Evolutionary conservation across 2,329 filamentous ascomycete genomes (phyloP).

Genomic region (Aspergillus sp.): DNA sequence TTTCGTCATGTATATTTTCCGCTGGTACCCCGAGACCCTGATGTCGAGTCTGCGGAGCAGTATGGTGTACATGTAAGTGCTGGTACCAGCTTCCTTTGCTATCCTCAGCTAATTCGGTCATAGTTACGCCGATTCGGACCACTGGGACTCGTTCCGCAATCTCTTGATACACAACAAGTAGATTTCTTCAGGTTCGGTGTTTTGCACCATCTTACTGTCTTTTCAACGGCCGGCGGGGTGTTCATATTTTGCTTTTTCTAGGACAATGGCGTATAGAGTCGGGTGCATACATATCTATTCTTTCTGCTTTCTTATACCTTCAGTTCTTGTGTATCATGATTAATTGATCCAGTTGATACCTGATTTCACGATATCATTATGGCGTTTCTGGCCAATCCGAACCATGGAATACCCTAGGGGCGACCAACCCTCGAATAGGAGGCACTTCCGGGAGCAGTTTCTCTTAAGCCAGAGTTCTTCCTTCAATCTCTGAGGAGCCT

Average conservation of each 20-base stretch:
- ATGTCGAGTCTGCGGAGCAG: slow-evolving; percentile 89
- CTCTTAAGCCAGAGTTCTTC: too few species aligned
- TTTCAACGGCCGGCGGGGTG: background rate
- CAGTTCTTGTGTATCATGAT: slow-evolving; percentile 16
- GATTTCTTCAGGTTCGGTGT: slow-evolving; percentile 3
- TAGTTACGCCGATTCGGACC: slow-evolving; percentile 75
- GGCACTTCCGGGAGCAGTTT: background rate
- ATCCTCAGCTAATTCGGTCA: slow-evolving; percentile 7
- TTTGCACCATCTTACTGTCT: background rate
- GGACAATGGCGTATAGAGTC: slow-evolving; percentile 19
- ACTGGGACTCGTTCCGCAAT: slow-evolving; percentile 83
- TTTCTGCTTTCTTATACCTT: background rate
- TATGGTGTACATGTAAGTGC: slow-evolving; percentile 92
- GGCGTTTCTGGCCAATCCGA: too few species aligned
- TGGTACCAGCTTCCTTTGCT: background rate
- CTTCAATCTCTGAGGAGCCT: too few species aligned
- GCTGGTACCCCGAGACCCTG: slow-evolving; percentile 85
- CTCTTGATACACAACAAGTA: slow-evolving; percentile 81
- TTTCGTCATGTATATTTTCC: slow-evolving; percentile 91
- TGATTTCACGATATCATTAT: background rate
- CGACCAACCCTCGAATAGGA: background rate
- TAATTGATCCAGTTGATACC: background rate
- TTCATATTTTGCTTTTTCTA: background rate
- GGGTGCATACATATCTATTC: slow-evolving; percentile 11
- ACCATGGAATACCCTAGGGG: background rate